Evolutionary conservation across 1,284 basidiomycete genomes (phyloP).

Genomic region (Cerioporus squamosus): DNA sequence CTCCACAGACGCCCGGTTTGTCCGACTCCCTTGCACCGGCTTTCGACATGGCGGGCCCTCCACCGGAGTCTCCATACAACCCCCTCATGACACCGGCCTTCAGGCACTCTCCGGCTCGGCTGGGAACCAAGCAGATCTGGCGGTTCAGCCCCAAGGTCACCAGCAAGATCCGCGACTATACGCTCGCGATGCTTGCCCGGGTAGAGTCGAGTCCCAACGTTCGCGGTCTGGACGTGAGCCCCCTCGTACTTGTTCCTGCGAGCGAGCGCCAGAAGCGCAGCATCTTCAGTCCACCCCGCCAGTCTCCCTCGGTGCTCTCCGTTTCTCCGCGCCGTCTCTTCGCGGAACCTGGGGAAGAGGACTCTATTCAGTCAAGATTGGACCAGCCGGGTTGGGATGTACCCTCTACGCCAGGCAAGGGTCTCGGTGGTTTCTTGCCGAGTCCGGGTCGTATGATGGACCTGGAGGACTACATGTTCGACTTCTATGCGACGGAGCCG

Average conservation of each 20-base stretch:
- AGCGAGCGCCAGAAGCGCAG: conserved; percentile 35
- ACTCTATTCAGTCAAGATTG: conserved; percentile 9
- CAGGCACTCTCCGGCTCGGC: conserved; percentile 70
- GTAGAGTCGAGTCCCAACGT: conserved; percentile 46
- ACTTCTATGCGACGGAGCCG: background rate
- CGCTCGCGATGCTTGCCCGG: conserved; percentile 59
- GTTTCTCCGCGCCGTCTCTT: conserved; percentile 36
- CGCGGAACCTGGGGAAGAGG: conserved; percentile 12
- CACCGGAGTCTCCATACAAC: conserved; percentile 73
- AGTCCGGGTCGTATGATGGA: conserved; percentile 1
- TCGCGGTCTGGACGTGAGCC: conserved; percentile 39
- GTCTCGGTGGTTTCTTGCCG: background rate
- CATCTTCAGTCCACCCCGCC: conserved; percentile 35
- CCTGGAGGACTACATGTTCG: background rate
- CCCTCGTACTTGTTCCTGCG: conserved; percentile 35
- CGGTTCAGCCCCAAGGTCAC: conserved; percentile 68
- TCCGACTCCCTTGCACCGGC: conserved; percentile 18
- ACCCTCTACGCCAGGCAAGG: conserved; percentile 18
- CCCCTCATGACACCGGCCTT: conserved; percentile 73
- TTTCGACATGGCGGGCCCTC: conserved; percentile 25
- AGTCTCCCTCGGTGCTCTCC: conserved; percentile 12
- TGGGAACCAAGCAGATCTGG: conserved; percentile 78
- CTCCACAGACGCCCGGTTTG: conserved; percentile 34
- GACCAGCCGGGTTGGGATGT: conserved; percentile 11
- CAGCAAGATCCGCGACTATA: conserved; percentile 69